These are phyloP conservation scores for Solanum sejunctum DNA, from an alignment of 257 asterid species.

Conservation along the genomic window DNA sequence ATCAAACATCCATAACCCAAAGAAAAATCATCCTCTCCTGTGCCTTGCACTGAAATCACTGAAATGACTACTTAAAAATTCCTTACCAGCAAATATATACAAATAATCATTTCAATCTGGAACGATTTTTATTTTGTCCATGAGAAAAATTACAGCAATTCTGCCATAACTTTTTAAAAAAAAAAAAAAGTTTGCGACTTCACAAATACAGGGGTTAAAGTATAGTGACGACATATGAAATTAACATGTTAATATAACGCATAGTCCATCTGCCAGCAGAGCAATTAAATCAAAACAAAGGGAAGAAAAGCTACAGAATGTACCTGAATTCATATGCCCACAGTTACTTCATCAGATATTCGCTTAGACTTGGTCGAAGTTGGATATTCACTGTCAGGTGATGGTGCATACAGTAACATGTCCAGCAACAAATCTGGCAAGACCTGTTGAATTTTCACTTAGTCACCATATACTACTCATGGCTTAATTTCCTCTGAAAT, in stretches of 20 bases:
- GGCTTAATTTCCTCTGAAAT: slow-evolving; percentile 72
- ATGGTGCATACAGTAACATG: slow-evolving; percentile 53
- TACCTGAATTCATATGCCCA: slow-evolving; percentile 62
- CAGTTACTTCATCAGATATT: slow-evolving; percentile 28
- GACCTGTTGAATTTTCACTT: slow-evolving; percentile 64
- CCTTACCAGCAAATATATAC: not conserved
- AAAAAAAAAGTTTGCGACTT: not conserved
- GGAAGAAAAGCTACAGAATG: not conserved
- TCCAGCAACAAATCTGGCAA: slow-evolving; percentile 55
- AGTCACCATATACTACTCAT: slow-evolving; percentile 47
- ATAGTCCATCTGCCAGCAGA: not conserved
- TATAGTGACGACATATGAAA: not conserved
- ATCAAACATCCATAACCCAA: not conserved
- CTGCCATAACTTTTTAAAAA: not conserved
- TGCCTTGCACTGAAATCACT: not conserved
- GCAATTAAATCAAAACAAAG: not conserved
- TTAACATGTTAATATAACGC: not conserved
- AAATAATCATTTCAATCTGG: not conserved
- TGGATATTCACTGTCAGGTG: slow-evolving; percentile 78
- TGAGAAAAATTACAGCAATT: not conserved
- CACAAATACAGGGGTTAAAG: not conserved
- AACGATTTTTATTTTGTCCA: not conserved
- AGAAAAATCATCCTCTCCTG: not conserved
- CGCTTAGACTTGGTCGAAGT: slow-evolving; percentile 52
- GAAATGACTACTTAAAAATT: not conserved